Base-by-base conservation (phyloP, 106 monocot species). In the Dioscorea zingiberensis region DNA sequence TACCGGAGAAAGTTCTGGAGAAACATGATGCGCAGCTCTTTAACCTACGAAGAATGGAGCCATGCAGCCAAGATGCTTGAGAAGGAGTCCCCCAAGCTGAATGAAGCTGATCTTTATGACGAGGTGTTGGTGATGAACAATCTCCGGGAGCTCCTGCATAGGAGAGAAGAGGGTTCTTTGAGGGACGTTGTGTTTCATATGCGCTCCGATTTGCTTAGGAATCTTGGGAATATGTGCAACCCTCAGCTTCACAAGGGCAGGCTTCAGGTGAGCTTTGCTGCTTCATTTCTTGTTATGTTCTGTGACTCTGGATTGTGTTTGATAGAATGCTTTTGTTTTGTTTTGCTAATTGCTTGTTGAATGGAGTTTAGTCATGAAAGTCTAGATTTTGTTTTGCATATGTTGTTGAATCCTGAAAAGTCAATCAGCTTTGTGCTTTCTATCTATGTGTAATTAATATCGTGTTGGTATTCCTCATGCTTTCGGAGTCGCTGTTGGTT, bases 41-140 rank as follows among this genome's bases (percentile, higher is more conserved):
- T 92, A n/a, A 86, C 84, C 0, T 97, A 86, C 56, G 97, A 92
- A 71, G 97, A 97, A 75, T 97, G 97, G 92, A 71, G 83, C n/a
- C 92, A 92, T 62, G 92, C 81, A 1, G 97, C 91, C 12, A 86
- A 80, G 78, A 92, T 92, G 97, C 83, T 92, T 16, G 92, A 97
- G 10, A 84, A 58, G 73, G 97, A 92, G 77, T 71, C 45, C 8
- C 77, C 76, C 16, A 76, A 46, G 69, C 68, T 57, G 44, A 88
- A 63, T 28, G 88, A 97, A 67, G 47, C 69, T 4, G 88, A 86
- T 48, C 57, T 97, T 23, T 97, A 97, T 28, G 97, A 88, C 38
- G 92, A 74, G 83, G 97, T 92, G 81, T 48, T 97, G 23, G 88
- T 97, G 47, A 47, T 81, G 65, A 91, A 86, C 70, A 97, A 97